Conservation (phyloP, 768 basidiomycete genomes). For the Coprinopsis cinerea region DNA sequence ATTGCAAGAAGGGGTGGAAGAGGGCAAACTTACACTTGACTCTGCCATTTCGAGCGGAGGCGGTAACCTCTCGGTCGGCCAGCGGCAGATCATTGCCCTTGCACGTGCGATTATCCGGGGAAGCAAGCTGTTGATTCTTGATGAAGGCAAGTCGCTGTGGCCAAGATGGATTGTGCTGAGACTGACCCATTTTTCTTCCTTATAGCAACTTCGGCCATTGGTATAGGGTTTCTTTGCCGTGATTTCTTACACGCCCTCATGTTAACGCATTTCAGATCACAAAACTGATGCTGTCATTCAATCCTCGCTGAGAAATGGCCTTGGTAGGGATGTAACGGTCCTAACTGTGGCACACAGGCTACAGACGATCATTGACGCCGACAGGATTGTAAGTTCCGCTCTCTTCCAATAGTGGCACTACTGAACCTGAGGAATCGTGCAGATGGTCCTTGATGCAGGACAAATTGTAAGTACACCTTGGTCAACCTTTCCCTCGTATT, state of each 20-base stretch:
- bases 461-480: conserved; percentile 11
- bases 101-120: conserved; percentile 49
- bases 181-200: conserved; percentile 10
- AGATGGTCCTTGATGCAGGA: conserved; percentile 18
- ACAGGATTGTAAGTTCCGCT: conserved; percentile 33
- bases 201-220: conserved; percentile 36
- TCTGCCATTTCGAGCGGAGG: conserved; percentile 45
- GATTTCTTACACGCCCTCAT: neutral
- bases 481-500: neutral
- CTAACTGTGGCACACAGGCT: conserved; percentile 65
- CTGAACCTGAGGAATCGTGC: neutral
- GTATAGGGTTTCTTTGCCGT: conserved; percentile 17
- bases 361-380: conserved; percentile 60
- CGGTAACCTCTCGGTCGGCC: conserved; percentile 65
- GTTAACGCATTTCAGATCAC: conserved; percentile 29
- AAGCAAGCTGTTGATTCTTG: conserved; percentile 52
- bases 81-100: conserved; percentile 61
- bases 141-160: conserved; percentile 40
- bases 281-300: conserved; percentile 65
- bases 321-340: conserved; percentile 50
- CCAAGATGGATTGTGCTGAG: neutral
- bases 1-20: conserved; percentile 33
- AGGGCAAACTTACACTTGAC: conserved; percentile 44
- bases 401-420: neutral
- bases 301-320: conserved; percentile 57